These are phyloP conservation scores for Coprinellus aureogranulatus DNA, from an alignment of 768 basidiomycete species.

Conservation along the genomic window DNA sequence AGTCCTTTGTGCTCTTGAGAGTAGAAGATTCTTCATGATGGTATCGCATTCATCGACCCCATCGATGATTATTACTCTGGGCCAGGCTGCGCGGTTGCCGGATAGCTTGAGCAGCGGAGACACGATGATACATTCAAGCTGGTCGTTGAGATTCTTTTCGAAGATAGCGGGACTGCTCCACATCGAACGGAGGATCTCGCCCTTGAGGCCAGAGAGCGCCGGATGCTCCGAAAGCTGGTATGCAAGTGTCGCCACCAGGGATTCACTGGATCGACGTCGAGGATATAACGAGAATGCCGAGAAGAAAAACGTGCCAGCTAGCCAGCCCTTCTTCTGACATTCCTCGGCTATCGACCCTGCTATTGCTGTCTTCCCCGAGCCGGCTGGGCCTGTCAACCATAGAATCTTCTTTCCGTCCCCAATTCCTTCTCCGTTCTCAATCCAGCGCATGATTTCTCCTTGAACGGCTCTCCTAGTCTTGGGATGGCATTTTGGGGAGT, in stretches of 20 bases:
- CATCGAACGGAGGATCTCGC: background rate
- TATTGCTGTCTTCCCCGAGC: slow-evolving; percentile 26
- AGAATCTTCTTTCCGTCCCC: background rate
- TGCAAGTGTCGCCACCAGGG: slow-evolving; percentile 28
- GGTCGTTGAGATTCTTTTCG: slow-evolving; percentile 10
- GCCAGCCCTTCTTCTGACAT: slow-evolving; percentile 11
- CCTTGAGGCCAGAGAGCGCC: slow-evolving; percentile 2
- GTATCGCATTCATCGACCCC: slow-evolving; percentile 27
- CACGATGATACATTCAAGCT: slow-evolving; percentile 16
- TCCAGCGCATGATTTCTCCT: background rate
- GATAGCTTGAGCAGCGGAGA: slow-evolving; percentile 9
- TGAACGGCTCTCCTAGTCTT: background rate
- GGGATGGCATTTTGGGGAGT: background rate
- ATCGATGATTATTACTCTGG: slow-evolving; percentile 20
- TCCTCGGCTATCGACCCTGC: slow-evolving; percentile 23
- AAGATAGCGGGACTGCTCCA: slow-evolving; percentile 17
- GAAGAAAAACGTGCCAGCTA: slow-evolving; percentile 37
- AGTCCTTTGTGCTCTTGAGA: too few relatives aligned
- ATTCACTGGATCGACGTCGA: slow-evolving; percentile 19
- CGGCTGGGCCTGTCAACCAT: slow-evolving; percentile 24
- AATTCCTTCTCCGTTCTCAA: background rate
- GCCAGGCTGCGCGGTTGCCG: background rate
- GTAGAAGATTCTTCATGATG: too few relatives aligned
- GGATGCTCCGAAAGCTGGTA: slow-evolving; percentile 22
- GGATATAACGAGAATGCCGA: slow-evolving; percentile 19